phyloP scores from a whole-genome alignment of 768 basidiomycete species.

The Pleurotus giganteus region DNA sequence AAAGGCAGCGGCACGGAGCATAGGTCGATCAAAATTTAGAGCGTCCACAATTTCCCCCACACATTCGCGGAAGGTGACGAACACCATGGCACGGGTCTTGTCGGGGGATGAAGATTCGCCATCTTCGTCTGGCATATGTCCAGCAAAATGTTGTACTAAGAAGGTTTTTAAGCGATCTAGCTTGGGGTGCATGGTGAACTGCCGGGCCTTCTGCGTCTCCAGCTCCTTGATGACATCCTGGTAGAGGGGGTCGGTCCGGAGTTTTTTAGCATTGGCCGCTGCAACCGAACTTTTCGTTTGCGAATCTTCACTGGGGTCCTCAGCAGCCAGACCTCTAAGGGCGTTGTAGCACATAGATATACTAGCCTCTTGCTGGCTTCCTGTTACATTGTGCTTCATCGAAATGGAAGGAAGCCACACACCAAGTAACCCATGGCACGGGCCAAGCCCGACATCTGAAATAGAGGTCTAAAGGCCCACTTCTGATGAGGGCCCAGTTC shows the following conservation, averaged over 20 bases:
- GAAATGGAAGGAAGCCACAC: neutral
- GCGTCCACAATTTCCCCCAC: conserved; percentile 89
- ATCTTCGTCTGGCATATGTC: conserved; percentile 41
- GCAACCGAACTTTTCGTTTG: conserved; percentile 35
- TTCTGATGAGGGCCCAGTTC: conserved; percentile 35
- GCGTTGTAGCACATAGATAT: conserved; percentile 72
- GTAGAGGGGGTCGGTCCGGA: conserved; percentile 56
- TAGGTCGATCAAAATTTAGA: conserved; percentile 70
- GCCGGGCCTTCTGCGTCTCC: conserved; percentile 50
- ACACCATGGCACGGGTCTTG: conserved; percentile 88
- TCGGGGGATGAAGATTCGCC: conserved; percentile 33
- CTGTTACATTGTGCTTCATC: conserved; percentile 6
- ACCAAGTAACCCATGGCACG: conserved; percentile 90
- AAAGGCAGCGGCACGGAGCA: conserved; percentile 82
- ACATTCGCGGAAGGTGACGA: conserved; percentile 84
- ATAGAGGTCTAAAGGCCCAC: conserved; percentile 53
- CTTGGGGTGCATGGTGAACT: conserved; percentile 81
- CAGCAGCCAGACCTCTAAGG: conserved; percentile 47
- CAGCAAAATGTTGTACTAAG: conserved; percentile 76
- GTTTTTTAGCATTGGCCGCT: conserved; percentile 37
- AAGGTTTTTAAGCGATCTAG: conserved; percentile 80
- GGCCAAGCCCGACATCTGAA: conserved; percentile 57
- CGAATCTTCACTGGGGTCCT: conserved; percentile 24
- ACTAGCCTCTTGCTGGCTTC: conserved; percentile 75
- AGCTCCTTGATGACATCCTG: conserved; percentile 67